A percentile compares a stretch with the other conserved stretches of the same genome.
Conservation (phyloP, 768 basidiomycete genomes). For the Termitomyces sp. region DNA sequence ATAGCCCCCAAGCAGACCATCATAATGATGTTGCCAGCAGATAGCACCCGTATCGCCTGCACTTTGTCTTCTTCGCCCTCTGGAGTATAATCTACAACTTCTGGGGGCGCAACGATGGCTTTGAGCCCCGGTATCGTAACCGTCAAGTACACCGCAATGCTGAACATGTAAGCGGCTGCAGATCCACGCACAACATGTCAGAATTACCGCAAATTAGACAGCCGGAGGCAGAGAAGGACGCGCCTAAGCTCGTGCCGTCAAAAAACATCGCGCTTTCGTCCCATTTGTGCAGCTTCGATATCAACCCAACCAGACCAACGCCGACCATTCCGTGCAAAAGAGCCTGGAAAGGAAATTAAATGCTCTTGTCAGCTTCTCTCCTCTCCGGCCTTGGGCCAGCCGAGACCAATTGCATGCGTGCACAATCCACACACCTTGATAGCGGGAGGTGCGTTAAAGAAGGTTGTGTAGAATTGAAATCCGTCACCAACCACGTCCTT, state of each 20-base stretch:
- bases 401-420: neutral
- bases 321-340: conserved; percentile 82
- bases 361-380: neutral
- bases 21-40: conserved; percentile 85
- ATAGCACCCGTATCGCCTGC: conserved; percentile 75
- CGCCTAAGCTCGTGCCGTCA: conserved; percentile 85
- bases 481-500: conserved; percentile 68
- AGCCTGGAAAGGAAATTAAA: conserved; percentile 44
- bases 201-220: neutral
- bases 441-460: conserved; percentile 88
- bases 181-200: neutral
- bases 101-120: conserved; percentile 61
- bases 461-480: conserved; percentile 87
- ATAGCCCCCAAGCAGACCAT: conserved; percentile 61
- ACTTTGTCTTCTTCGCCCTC: conserved; percentile 56
- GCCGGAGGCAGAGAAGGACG: conserved; percentile 18
- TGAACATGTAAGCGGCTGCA: conserved; percentile 70
- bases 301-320: conserved; percentile 66
- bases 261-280: conserved; percentile 93
- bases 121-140: conserved; percentile 77
- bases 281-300: conserved; percentile 82
- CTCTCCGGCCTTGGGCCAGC: neutral
- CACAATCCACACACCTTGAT: conserved; percentile 62
- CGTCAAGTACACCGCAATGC: conserved; percentile 72
- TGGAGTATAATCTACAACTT: conserved; percentile 31